These are phyloP conservation scores for Backusella morwellensis DNA, from an alignment of 192 early-diverging fungal species.

Conservation along the genomic window DNA sequence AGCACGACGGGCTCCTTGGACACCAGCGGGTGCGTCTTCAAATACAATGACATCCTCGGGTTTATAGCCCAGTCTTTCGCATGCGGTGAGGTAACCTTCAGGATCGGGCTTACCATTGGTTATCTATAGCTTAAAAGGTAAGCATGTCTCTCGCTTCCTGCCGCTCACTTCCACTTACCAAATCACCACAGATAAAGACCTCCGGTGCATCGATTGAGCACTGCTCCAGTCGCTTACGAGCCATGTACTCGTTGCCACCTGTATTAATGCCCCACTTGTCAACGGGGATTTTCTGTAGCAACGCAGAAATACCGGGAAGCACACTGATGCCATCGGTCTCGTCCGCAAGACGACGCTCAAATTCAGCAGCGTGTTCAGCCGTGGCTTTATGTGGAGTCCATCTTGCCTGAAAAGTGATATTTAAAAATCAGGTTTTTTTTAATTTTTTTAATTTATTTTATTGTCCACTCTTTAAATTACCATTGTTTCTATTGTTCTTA, in stretches of 20 bases:
- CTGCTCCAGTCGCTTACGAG: conserved; percentile 37
- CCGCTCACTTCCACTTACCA: background rate
- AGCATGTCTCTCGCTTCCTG: background rate
- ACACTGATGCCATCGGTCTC: conserved; percentile 45
- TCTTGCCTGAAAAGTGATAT: conserved; percentile 9
- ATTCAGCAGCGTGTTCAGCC: conserved; percentile 11
- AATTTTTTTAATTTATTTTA: too few relatives aligned
- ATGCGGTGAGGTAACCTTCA: conserved; percentile 38
- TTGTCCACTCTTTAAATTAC: conserved; percentile 1
- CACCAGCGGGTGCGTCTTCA: conserved; percentile 53
- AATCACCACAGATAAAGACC: conserved; percentile 20
- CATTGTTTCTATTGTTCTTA: conserved; percentile 47
- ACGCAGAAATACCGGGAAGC: conserved; percentile 38
- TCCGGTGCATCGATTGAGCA: conserved; percentile 36
- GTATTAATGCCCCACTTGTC: conserved; percentile 43
- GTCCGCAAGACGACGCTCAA: conserved; percentile 24
- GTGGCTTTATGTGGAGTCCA: conserved; percentile 38
- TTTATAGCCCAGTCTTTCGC: conserved; percentile 28
- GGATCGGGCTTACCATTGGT: conserved; percentile 23
- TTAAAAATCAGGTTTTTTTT: background rate
- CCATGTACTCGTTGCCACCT: conserved; percentile 43
- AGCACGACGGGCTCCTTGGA: conserved; percentile 37
- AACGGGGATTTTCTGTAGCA: conserved; percentile 34
- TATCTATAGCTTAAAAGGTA: background rate
- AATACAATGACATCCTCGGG: conserved; percentile 49